Evolutionary conservation across 2,329 filamentous ascomycete species (phyloP), one percentile per base, ranked within the genome.

Genomic region (Exophiala oligosperma): DNA sequence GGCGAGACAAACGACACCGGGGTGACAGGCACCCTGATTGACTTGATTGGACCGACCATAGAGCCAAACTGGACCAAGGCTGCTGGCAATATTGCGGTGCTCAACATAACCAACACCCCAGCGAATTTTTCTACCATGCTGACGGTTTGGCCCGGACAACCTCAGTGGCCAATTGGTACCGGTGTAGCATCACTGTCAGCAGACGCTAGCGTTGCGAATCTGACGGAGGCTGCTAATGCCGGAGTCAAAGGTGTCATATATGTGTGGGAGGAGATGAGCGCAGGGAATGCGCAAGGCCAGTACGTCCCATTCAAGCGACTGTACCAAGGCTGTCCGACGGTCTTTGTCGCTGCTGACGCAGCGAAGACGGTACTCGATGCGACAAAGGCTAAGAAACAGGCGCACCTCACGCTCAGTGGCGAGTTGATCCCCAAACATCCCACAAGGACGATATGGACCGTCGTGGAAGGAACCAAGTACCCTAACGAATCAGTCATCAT

Each of bases 211-310:
- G 26, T 57, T 17, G 49, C 35, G 14, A 57, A 55, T 37, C 43
- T 57, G 26, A 57, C 54, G 4, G 14, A 17, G n/a, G 54, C 54
- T 14, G 47, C 40, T 32, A 8, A 47, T 8, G 48, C 49, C 14
- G 47, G 48, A 7, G 54, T 57, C 32, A 57, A 51, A 23, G 44
- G 53, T 21, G 53, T 56, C n/a, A 37, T 56, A 21, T 56, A 56
- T 29, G 53, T 49, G 26, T 56, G 53, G 53, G 21, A 49, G 12
- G 2, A 56, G 24, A 49, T 56, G 32, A 40, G n/a, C 4, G 4
- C 46, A 26, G 53, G 44, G 8, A 53, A 26, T 47, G 26, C 14
- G 4, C 43, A n/a, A 14, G 38, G 46, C 21, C 49, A 57, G 37
- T 52, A 56, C 28, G 49, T 46, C 11, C 49, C 54, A 7, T 52